phyloP scores from a whole-genome alignment of 495 filamentous ascomycete species.

The Amniculicola lignicola region DNA sequence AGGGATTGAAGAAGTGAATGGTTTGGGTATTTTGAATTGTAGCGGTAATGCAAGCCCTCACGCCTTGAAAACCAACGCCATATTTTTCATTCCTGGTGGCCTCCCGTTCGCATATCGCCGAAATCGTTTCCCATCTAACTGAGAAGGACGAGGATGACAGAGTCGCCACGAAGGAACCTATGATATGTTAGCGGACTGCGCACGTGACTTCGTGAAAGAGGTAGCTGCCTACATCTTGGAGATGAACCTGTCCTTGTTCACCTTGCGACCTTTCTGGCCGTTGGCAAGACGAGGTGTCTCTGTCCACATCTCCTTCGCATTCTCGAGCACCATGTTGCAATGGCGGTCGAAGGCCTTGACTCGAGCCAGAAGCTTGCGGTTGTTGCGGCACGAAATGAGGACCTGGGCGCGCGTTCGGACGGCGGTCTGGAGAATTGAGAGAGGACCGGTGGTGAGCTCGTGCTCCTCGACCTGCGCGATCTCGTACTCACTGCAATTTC shows the following conservation, averaged over 20 bases:
- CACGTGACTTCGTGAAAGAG: background rate
- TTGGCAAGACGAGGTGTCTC: conserved; percentile 74
- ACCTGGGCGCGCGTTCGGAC: conserved; percentile 85
- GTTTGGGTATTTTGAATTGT: too few species aligned
- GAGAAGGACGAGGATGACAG: conserved; percentile 86
- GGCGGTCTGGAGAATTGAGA: conserved; percentile 90
- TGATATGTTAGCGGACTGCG: background rate
- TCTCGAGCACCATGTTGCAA: conserved; percentile 97
- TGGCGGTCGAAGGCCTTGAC: conserved; percentile 91
- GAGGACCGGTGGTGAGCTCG: conserved; percentile 80
- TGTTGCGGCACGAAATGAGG: conserved; percentile 84
- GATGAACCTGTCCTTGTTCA: conserved; percentile 98
- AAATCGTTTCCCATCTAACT: conserved; percentile 53
- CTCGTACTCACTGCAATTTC: conserved; percentile 70
- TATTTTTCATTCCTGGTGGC: too few species aligned
- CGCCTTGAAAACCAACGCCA: too few species aligned
- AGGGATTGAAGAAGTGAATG: conserved; percentile 42
- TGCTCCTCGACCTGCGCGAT: conserved; percentile 83
- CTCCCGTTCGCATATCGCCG: too few species aligned
- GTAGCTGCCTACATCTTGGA: conserved; percentile 80
- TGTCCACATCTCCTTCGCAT: conserved; percentile 99
- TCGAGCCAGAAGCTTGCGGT: conserved; percentile 76
- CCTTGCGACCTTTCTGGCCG: conserved; percentile 81
- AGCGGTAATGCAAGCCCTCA: too few species aligned
- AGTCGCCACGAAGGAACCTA: conserved; percentile 92